Conservation (phyloP, 495 filamentous ascomycete species). For the Aspergillus biplanus region DNA sequence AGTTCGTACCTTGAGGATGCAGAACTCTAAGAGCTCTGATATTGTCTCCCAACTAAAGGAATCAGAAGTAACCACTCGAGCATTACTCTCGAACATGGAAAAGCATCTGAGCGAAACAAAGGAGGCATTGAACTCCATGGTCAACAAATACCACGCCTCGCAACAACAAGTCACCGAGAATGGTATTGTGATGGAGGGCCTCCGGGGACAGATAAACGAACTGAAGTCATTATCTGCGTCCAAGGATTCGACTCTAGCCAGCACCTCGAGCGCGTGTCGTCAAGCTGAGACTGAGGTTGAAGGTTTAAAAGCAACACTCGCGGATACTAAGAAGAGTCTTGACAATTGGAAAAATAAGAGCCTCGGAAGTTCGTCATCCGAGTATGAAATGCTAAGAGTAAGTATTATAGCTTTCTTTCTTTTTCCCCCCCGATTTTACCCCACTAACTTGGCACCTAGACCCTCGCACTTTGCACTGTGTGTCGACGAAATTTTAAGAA, state of each 20-base stretch:
- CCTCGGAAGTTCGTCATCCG: slow-evolving; percentile 75
- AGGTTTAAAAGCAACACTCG: slow-evolving; percentile 69
- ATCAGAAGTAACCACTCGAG: slow-evolving; percentile 63
- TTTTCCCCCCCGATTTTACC: not conserved
- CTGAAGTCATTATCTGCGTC: slow-evolving; percentile 69
- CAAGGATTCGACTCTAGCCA: slow-evolving; percentile 67
- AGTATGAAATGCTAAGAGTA: slow-evolving; percentile 83
- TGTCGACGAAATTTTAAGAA: slow-evolving; percentile 92
- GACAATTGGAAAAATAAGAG: slow-evolving; percentile 82
- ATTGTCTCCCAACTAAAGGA: slow-evolving; percentile 94
- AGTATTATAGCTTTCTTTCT: slow-evolving; percentile 37
- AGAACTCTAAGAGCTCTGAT: slow-evolving; percentile 89
- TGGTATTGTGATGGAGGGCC: slow-evolving; percentile 65
- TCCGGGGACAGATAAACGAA: slow-evolving; percentile 77
- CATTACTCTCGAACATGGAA: slow-evolving; percentile 78
- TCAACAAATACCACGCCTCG: slow-evolving; percentile 68
- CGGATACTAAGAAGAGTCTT: slow-evolving; percentile 73
- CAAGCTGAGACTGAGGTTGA: slow-evolving; percentile 76
- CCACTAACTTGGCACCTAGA: slow-evolving; percentile 59
- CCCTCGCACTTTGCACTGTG: slow-evolving; percentile 84
- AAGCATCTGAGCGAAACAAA: slow-evolving; percentile 84
- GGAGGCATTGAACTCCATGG: slow-evolving; percentile 68
- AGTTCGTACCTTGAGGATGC: slow-evolving; percentile 72
- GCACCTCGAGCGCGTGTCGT: slow-evolving; percentile 62
- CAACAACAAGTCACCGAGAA: slow-evolving; percentile 73